Base-by-base conservation (phyloP, 2,329 filamentous ascomycete genomes). In the Rhinocladiella mackenziei region DNA sequence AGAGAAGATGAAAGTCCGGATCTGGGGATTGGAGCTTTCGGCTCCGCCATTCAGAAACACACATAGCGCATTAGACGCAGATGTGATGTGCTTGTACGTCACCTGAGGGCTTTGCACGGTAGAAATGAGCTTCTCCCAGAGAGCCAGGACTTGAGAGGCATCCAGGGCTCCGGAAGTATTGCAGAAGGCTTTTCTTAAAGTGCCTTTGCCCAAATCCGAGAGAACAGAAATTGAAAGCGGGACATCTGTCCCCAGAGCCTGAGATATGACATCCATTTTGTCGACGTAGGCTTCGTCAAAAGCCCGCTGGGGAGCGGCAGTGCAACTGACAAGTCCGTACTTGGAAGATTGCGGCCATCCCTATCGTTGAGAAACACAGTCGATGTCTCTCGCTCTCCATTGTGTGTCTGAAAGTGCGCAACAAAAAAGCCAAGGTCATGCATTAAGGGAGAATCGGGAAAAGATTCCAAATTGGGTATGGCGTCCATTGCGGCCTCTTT, bases 21-120 rank as follows among this genome's bases (percentile, higher is more conserved):
- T 61, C 5, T 52, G 46, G 9, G 58, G 45, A 43, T 57, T 55
- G 20, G 57, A 39, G 9, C 69, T 67, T 9, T 54, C 51, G 11
- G 56, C 44, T 7, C 64, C 62, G 9, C 63, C 60, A 49, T 70
- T 63, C 15, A 73, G 53, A 39, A 70, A 71, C 14, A 64, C 64
- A 43, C 66, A 67, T 19, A 71, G 40, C 5, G 69, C 65, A 61
- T 71, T 72, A 49, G 67, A 70, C 26, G 64, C 63, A 5, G 65
- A 62, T 17, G 65, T 61, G 11, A 63, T 64, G 58, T 74, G 70
- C 28, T 54, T 54, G 48, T 59, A 58, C 13, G 66, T 60, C 32
- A 69, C 59, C 28, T 61, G 62, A 13, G 63, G 58, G 18, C 58
- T 62, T 18, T 61, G 62, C 49, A 68, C 65, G 32, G 70, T 73